Evolutionary conservation across 805 yeast genomes (phyloP), one percentile per base, ranked within the genome.

Genomic region (Wickerhamomyces ciferrii): DNA sequence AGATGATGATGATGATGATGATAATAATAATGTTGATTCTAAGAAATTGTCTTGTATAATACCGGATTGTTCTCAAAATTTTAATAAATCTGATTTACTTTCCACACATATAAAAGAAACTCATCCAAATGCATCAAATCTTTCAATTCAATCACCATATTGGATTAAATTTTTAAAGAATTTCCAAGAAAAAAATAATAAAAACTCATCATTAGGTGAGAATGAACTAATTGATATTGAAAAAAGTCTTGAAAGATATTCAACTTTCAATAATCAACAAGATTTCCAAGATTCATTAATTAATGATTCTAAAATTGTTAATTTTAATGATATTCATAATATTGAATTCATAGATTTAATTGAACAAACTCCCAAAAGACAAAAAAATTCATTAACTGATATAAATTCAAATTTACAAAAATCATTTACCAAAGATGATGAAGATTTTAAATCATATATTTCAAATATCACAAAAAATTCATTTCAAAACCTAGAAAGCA

Each of bases 21-120:
- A 15, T 32, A 6, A 32, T 8, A n/a, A n/a, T n/a, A n/a, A n/a
- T n/a, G n/a, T n/a, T n/a, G n/a, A n/a, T n/a, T n/a, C n/a, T n/a
- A n/a, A n/a, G n/a, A n/a, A n/a, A 32, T 81, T 75, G 53, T 75
- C 70, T 53, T 85, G 92, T 60, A 71, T 76, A 1, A 67, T 83
- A 14, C 87, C 87, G 2, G 87, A 82, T 52, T 85, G 92, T 61
- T 75, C 73, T 43, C 72, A 76, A 50, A 72, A 73, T 40, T 83
- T 82, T 56, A 73, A 79, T 0, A 61, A 84, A 45, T 69, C 81
- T 1, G 86, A 80, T 50, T 86, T 84, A 1, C 69, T 86, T 49
- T 74, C 81, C 18, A 76, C 79, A 51, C 92, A 86, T 61, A 69
- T 83, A 47, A 71, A 78, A 39, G 72, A 80, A 0, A 81, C 74